Conservation (phyloP, 495 filamentous ascomycete species). For the Chlorociboria aeruginascens region DNA sequence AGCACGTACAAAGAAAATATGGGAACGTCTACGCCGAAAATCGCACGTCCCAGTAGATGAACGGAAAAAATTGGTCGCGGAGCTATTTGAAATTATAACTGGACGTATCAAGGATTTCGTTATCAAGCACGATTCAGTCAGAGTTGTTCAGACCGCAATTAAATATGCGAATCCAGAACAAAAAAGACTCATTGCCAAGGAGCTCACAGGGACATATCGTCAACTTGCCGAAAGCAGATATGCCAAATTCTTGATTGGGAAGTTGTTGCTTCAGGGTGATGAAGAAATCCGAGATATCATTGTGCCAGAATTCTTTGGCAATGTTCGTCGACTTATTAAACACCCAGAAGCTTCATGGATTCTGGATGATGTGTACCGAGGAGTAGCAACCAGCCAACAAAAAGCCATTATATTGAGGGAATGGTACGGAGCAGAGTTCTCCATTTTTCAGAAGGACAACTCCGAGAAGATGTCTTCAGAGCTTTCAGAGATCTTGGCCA, state of each 20-base stretch:
- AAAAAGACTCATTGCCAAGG: slow-evolving; percentile 71
- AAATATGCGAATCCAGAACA: slow-evolving; percentile 86
- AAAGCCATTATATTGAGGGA: slow-evolving; percentile 75
- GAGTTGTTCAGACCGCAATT: slow-evolving; percentile 88
- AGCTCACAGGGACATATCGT: slow-evolving; percentile 76
- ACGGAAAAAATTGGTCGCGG: slow-evolving; percentile 70
- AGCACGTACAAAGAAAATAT: slow-evolving; percentile 85
- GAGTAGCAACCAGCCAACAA: slow-evolving; percentile 70
- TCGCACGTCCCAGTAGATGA: slow-evolving; percentile 81
- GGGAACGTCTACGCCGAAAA: slow-evolving; percentile 86
- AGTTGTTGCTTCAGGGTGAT: slow-evolving; percentile 83
- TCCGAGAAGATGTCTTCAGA: slow-evolving; percentile 32
- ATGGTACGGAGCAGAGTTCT: slow-evolving; percentile 94
- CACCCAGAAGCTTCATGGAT: slow-evolving; percentile 96
- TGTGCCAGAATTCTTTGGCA: slow-evolving; percentile 87
- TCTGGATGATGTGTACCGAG: slow-evolving; percentile 88
- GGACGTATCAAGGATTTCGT: slow-evolving; percentile 88
- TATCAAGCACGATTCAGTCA: slow-evolving; percentile 94
- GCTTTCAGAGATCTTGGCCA: slow-evolving; percentile 58
- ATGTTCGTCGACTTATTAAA: slow-evolving; percentile 82
- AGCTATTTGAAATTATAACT: slow-evolving; percentile 83
- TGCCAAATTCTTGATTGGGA: slow-evolving; percentile 91
- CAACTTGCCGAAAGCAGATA: slow-evolving; percentile 86
- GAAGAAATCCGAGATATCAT: slow-evolving; percentile 73
- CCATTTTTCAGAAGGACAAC: slow-evolving; percentile 53